phyloP scores from a whole-genome alignment of 805 yeast species.

The Metschnikowia similis region DNA sequence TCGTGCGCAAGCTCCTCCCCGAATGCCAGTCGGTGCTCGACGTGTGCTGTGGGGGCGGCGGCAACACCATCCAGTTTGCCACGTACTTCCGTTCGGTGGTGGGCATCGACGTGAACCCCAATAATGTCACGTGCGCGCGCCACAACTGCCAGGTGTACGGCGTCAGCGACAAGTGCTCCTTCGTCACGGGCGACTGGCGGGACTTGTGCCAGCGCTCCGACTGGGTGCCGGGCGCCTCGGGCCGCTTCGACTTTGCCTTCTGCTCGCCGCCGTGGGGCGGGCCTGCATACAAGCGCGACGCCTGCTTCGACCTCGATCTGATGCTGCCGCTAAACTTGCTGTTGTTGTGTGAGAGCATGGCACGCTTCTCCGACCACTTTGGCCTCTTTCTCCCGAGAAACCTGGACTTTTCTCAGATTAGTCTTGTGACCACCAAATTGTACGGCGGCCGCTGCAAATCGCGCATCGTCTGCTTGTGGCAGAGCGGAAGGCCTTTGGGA shows the following conservation, averaged over 20 bases:
- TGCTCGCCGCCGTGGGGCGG: slow-evolving; percentile 94
- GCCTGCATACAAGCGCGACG: slow-evolving; percentile 44
- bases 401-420: slow-evolving; percentile 49
- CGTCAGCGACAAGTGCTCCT: slow-evolving; percentile 48
- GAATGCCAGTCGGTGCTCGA: slow-evolving; percentile 50
- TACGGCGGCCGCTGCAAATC: slow-evolving; percentile 11
- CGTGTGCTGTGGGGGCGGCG: slow-evolving; percentile 85
- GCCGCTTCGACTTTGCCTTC: slow-evolving; percentile 50
- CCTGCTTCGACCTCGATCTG: slow-evolving; percentile 42
- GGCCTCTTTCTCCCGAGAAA: slow-evolving; percentile 64
- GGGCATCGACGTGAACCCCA: slow-evolving; percentile 59
- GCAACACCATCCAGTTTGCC: slow-evolving; percentile 77
- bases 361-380: slow-evolving; percentile 42
- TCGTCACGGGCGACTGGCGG: slow-evolving; percentile 48
- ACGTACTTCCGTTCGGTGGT: slow-evolving; percentile 49
- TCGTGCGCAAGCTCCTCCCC: slow-evolving; percentile 50
- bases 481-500: slow-evolving; percentile 13
- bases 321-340: slow-evolving; percentile 47
- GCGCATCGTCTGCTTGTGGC: slow-evolving; percentile 16
- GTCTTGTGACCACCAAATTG: slow-evolving; percentile 42
- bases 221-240: slow-evolving; percentile 33
- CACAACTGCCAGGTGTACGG: slow-evolving; percentile 66
- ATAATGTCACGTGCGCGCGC: slow-evolving; percentile 60
- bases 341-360: slow-evolving; percentile 40
- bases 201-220: slow-evolving; percentile 20